These are phyloP conservation scores for Mucor sp. DNA, from an alignment of 371 early-diverging fungal genomes.

Conservation along the genomic window DNA sequence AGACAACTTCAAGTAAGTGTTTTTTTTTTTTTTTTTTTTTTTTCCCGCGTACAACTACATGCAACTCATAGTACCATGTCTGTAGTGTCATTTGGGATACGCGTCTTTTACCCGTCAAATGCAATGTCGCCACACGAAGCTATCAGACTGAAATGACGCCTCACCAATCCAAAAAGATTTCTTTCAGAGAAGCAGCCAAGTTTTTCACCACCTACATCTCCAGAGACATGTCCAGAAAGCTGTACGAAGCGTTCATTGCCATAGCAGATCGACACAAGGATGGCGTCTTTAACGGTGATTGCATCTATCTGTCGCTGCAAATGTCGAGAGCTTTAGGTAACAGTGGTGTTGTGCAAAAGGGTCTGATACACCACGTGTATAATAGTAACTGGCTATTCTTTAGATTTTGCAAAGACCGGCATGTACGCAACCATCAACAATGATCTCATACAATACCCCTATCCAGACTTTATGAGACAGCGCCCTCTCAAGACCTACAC, in stretches of 20 bases:
- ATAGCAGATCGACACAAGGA: slow-evolving; percentile 13
- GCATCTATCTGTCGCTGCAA: slow-evolving; percentile 19
- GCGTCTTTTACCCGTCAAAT: slow-evolving; percentile 46
- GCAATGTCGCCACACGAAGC: not conserved
- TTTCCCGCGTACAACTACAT: too few species aligned
- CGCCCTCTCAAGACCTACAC: slow-evolving; percentile 39
- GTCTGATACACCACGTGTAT: not conserved
- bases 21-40: too few species aligned
- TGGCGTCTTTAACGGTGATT: slow-evolving; percentile 13
- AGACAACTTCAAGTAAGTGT: slow-evolving; percentile 59
- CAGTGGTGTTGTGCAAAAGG: too few species aligned
- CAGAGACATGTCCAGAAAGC: slow-evolving; percentile 1
- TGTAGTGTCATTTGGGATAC: slow-evolving; percentile 70
- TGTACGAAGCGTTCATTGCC: slow-evolving; percentile 13
- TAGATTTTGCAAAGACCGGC: slow-evolving; percentile 36
- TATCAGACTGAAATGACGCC: slow-evolving; percentile 1
- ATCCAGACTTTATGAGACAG: slow-evolving; percentile 77
- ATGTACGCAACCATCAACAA: slow-evolving; percentile 23
- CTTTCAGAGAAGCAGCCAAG: slow-evolving; percentile 14
- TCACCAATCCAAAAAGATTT: not conserved
- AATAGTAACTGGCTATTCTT: not conserved
- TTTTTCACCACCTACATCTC: slow-evolving; percentile 25
- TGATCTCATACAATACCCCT: slow-evolving; percentile 41
- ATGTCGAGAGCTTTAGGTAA: slow-evolving; percentile 15
- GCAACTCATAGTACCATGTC: not conserved